Conservation (phyloP, 2,329 filamentous ascomycete genomes). For the Fusarium euwallaceae region DNA sequence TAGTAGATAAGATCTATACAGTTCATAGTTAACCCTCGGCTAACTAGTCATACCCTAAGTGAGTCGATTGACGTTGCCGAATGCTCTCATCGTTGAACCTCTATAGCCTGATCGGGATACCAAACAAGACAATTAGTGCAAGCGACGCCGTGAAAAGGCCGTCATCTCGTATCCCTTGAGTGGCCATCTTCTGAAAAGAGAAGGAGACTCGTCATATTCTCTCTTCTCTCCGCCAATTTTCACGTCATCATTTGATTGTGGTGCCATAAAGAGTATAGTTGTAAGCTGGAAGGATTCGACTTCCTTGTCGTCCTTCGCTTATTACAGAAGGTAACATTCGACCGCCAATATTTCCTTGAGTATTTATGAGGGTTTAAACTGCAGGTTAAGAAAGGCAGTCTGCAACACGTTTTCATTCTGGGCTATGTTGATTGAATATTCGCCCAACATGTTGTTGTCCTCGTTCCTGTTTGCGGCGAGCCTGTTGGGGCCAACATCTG, state of each 20-base stretch:
- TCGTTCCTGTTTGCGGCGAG: neutral
- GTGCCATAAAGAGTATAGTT: neutral
- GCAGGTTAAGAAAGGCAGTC: neutral
- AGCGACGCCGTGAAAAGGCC: neutral
- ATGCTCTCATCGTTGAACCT: neutral
- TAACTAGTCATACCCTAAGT: neutral
- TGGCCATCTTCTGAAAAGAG: neutral
- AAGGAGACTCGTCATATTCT: neutral
- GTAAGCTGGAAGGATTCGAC: neutral
- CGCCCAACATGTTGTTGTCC: neutral
- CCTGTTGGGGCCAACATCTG: neutral
- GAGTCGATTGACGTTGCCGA: neutral
- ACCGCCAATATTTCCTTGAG: neutral
- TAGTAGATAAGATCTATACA: neutral
- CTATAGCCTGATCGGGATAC: neutral
- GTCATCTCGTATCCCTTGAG: neutral
- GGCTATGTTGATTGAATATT: neutral
- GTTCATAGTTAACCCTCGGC: fast-evolving
- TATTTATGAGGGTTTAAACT: neutral
- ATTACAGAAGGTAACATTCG: neutral
- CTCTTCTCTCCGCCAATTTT: neutral
- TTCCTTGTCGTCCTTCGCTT: neutral
- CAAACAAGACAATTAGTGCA: neutral
- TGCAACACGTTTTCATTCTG: neutral
- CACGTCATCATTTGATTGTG: neutral